These are phyloP conservation scores for Marasmius fiardii DNA, from an alignment of 1,284 basidiomycete species.

Conservation along the genomic window DNA sequence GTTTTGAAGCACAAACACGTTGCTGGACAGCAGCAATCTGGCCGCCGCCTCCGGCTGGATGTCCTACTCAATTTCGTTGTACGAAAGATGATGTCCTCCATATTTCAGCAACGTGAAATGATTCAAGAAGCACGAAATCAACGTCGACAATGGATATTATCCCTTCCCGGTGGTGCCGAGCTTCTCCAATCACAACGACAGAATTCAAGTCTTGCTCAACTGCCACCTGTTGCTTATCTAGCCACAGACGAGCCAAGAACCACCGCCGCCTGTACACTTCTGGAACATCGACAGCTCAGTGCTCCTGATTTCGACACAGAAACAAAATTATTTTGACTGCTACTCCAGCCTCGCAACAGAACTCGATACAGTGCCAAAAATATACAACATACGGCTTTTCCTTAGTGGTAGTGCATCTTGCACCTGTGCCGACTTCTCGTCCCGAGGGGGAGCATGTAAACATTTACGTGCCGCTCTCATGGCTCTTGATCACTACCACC, in stretches of 20 bases:
- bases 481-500: neutral
- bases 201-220: too few relatives aligned
- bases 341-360: neutral
- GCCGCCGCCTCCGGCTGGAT: slow-evolving; percentile 27
- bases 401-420: slow-evolving; percentile 13
- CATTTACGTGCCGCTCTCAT: slow-evolving; percentile 22
- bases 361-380: neutral
- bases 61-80: slow-evolving; percentile 24
- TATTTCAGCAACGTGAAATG: slow-evolving; percentile 17
- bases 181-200: slow-evolving; percentile 9
- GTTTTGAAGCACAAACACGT: slow-evolving; percentile 30
- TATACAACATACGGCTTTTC: neutral
- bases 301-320: too few relatives aligned
- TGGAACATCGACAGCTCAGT: too few relatives aligned
- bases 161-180: slow-evolving; percentile 19
- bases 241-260: neutral
- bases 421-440: slow-evolving; percentile 23
- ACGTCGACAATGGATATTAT: slow-evolving; percentile 18
- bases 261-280: neutral
- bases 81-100: slow-evolving; percentile 21
- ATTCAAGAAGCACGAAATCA: neutral
- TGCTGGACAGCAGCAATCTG: slow-evolving; percentile 21
- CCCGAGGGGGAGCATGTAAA: slow-evolving; percentile 27
- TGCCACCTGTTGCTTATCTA: neutral
- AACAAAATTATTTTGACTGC: too few relatives aligned